Conservation (phyloP, 495 filamentous ascomycete species). For the Trichoderma parareesei region DNA sequence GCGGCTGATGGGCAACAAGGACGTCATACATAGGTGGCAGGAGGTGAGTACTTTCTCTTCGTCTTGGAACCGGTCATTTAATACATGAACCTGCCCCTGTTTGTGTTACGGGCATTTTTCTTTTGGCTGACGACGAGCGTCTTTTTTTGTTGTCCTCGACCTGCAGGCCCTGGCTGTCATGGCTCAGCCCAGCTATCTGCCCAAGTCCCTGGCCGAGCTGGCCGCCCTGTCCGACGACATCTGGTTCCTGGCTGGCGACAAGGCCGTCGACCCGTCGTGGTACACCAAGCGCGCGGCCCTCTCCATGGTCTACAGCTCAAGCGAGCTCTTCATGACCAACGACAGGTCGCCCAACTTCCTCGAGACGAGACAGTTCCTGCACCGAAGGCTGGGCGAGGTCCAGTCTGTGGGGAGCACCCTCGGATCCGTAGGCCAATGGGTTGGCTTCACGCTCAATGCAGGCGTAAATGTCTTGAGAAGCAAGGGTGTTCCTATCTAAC, state of each 20-base stretch:
- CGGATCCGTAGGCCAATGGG: slow-evolving; percentile 59
- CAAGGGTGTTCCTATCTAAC: slow-evolving; percentile 52
- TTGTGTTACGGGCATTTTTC: not conserved
- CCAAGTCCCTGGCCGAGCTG: slow-evolving; percentile 70
- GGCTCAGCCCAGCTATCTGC: slow-evolving; percentile 68
- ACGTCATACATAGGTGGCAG: slow-evolving; percentile 68
- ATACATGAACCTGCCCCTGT: not conserved
- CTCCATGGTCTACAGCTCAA: slow-evolving; percentile 70
- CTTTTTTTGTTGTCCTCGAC: not conserved
- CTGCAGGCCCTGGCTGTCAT: slow-evolving; percentile 77
- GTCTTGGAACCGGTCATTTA: not conserved
- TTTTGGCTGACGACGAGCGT: not conserved
- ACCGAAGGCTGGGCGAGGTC: slow-evolving; percentile 65
- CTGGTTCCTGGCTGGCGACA: slow-evolving; percentile 73
- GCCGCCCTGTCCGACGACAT: slow-evolving; percentile 81
- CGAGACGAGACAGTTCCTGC: slow-evolving; percentile 73
- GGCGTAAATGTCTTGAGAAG: slow-evolving; percentile 55
- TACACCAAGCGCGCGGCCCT: slow-evolving; percentile 81
- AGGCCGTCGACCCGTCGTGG: slow-evolving; percentile 74
- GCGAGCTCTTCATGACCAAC: slow-evolving; percentile 89
- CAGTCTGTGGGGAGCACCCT: slow-evolving; percentile 48
- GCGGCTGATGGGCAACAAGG: slow-evolving; percentile 61
- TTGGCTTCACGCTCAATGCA: slow-evolving; percentile 65
- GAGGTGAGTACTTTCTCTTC: slow-evolving; percentile 49
- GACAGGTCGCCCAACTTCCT: slow-evolving; percentile 57